Evolutionary conservation across 306 rosid genomes (phyloP).

Genomic region (Vicia villosa): DNA sequence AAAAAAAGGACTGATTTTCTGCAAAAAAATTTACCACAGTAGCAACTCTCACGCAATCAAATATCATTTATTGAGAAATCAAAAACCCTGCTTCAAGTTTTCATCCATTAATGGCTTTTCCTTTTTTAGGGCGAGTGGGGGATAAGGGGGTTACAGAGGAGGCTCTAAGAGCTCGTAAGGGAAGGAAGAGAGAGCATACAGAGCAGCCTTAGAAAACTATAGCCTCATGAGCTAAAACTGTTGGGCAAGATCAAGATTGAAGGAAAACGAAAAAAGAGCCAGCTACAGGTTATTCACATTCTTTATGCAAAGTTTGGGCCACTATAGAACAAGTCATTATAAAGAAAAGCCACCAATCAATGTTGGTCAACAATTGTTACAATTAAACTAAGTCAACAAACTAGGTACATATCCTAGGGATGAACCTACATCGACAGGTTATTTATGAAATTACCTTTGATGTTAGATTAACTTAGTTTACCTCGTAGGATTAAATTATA

Average conservation of each 20-base stretch:
- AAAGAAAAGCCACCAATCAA: conserved; percentile 1
- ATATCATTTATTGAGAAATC: neutral
- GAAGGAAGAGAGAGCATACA: neutral
- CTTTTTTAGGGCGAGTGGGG: neutral
- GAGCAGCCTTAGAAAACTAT: neutral
- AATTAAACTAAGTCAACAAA: neutral
- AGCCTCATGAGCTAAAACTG: conserved; percentile 17
- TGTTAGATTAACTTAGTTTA: neutral
- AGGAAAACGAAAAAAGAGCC: conserved; percentile 3
- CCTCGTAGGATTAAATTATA: neutral
- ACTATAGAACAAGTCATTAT: conserved; percentile 1
- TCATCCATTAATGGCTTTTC: neutral
- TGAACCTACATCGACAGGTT: conserved; percentile 1
- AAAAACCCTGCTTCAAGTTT: neutral
- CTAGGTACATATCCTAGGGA: neutral
- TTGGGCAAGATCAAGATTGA: conserved; percentile 2
- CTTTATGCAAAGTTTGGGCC: conserved; percentile 10
- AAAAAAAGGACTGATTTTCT: neutral
- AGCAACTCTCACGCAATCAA: neutral
- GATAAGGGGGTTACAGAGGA: neutral
- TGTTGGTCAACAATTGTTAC: neutral
- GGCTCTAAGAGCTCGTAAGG: neutral
- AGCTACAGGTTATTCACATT: conserved; percentile 1
- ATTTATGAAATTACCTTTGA: neutral
- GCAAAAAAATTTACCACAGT: neutral